These are phyloP conservation scores for Calonectria ilicicola DNA, from an alignment of 2,329 filamentous ascomycete species.

Conservation along the genomic window DNA sequence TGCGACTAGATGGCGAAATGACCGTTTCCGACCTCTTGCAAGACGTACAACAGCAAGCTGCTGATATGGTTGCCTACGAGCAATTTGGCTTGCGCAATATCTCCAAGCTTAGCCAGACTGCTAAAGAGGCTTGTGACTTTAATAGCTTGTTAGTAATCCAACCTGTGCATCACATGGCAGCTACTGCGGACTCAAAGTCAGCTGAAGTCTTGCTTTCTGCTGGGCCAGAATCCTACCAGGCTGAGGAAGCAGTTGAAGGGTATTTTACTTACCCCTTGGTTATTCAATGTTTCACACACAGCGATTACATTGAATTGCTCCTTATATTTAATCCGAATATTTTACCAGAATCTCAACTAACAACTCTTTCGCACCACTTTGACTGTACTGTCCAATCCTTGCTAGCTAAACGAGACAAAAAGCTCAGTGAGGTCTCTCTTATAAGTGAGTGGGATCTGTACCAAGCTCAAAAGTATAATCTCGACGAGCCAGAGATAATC, in stretches of 20 bases:
- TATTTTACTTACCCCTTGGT: not conserved
- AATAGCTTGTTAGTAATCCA: conserved; percentile 21
- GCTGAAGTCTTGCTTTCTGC: conserved; percentile 17
- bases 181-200: conserved; percentile 25
- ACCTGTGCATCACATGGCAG: not conserved
- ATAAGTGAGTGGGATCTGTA: not conserved
- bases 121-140: conserved; percentile 17
- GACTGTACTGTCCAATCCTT: not conserved
- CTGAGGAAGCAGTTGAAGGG: not conserved
- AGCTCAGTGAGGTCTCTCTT: not conserved
- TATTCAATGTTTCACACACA: not conserved
- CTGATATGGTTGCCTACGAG: conserved; percentile 29
- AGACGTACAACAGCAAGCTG: conserved; percentile 29
- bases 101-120: conserved; percentile 15
- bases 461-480: not conserved
- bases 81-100: conserved; percentile 35
- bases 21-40: conserved; percentile 55
- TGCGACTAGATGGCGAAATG: conserved; percentile 38
- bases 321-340: not conserved
- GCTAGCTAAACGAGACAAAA: not conserved
- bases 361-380: not conserved
- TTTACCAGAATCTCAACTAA: not conserved
- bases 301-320: not conserved
- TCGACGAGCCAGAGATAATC: not conserved
- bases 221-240: not conserved